Base-by-base conservation (phyloP, 1,284 basidiomycete species). In the Bondarzewia mesenterica region DNA sequence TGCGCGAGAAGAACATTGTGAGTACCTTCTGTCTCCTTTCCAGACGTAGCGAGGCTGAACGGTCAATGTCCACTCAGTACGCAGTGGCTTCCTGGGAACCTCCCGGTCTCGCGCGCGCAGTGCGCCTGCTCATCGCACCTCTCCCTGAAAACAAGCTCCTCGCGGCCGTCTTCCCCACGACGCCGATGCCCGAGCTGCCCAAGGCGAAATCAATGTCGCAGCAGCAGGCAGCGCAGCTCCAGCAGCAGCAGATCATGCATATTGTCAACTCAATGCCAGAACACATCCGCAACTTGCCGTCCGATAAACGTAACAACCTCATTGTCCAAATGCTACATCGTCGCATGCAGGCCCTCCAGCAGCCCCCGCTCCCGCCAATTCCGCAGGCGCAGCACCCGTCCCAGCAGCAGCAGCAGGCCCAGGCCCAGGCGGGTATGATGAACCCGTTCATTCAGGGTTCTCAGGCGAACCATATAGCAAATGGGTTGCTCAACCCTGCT, bases 101-200 rank as follows among this genome's bases (percentile, higher is more conserved):
- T 6, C 73, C 74, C 0, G 66, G 65, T 16, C 74, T 73, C 1
- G 56, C 53, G 4, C 63, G 66, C 26, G 67, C 68, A 26, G 70
- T 70, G 35, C 78, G 75, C 40, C 63, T 78, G 1, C 61, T 85
- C 5, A 63, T 86, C 25, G 78, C 83, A 54, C 64, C 75, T 2
- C 47, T 69, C 16, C 37, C 26, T 10, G 54, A 63, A 7, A 56
- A 56, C 18, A 56, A 52, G 7, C 52, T 58, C 18, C 62, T 83
- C 14, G 65, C 62, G 7, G 75, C 74, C 0, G 71, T 75, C 47
- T 86, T 85, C 58, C 74, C 76, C 0, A 41, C 70, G 1, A 72
- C 67, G 0, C 80, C 80, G 2, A 65, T 86, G 22, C 79, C 83
- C 1, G 79, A 82, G 48, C 52, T 72, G 16, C 65, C 73, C 46